Evolutionary conservation across 2,329 filamentous ascomycete species (phyloP).

Genomic region (Trichoderma harzianum): DNA sequence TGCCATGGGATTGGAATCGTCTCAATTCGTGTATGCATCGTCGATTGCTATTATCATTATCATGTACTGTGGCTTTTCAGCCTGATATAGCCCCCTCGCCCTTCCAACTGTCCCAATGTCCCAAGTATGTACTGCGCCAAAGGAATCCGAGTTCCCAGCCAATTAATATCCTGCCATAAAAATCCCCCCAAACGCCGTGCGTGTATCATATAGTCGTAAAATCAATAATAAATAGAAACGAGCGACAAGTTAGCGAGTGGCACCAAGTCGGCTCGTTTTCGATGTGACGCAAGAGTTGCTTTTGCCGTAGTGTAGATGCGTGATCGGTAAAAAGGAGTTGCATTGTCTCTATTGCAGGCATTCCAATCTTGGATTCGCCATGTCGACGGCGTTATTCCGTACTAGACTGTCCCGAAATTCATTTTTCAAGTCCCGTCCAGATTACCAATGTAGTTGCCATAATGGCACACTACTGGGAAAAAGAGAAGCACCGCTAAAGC

Average conservation of each 20-base stretch:
- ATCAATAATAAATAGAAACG: neutral
- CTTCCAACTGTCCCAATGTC: neutral
- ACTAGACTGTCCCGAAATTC: neutral
- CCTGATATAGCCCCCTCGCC: neutral
- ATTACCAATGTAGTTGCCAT: neutral
- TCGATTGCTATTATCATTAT: neutral
- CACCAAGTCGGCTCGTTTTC: neutral
- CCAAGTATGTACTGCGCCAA: neutral
- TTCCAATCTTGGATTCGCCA: neutral
- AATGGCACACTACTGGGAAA: neutral
- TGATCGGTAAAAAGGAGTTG: neutral
- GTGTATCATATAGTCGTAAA: conserved; percentile 17
- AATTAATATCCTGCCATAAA: neutral
- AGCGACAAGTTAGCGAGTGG: neutral
- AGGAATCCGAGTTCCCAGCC: neutral
- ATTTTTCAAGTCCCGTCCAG: neutral
- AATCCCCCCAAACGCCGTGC: conserved; percentile 14
- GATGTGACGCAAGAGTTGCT: neutral
- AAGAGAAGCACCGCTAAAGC: neutral
- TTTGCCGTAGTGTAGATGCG: conserved; percentile 1
- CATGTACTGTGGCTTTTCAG: neutral
- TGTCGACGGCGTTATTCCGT: neutral
- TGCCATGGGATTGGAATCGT: neutral
- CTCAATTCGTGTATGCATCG: neutral
- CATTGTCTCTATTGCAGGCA: neutral